Conservation (phyloP, 352 stramenopile species). For the Globisporangium canariense region DNA sequence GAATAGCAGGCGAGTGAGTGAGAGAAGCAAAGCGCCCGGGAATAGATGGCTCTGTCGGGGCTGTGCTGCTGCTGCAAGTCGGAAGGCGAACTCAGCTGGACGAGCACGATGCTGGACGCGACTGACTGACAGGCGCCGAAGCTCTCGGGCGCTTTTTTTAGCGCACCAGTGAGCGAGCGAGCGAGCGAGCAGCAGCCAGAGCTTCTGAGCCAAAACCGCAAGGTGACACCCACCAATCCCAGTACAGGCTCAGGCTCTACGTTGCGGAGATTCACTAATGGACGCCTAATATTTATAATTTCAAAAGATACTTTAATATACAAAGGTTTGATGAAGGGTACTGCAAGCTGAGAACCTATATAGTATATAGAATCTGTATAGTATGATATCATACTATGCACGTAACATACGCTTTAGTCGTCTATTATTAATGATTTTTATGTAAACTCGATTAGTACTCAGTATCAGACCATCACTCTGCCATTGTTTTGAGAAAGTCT, state of each 20-base stretch:
- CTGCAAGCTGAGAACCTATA: too few relatives aligned
- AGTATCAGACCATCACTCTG: neutral
- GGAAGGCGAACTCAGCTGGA: neutral
- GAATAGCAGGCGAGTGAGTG: slow-evolving; percentile 2
- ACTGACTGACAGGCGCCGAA: neutral
- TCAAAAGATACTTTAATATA: too few relatives aligned
- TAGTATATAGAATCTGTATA: too few relatives aligned
- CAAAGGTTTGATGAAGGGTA: too few relatives aligned
- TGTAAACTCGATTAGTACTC: too few relatives aligned
- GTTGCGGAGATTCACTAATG: neutral
- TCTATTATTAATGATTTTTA: too few relatives aligned
- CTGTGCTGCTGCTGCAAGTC: neutral
- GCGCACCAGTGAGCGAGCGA: neutral
- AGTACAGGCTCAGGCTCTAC: neutral
- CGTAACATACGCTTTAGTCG: too few relatives aligned
- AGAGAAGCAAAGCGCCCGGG: neutral
- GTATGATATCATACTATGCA: too few relatives aligned
- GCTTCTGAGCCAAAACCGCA: neutral
- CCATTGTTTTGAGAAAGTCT: too few relatives aligned
- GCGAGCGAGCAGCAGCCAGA: neutral
- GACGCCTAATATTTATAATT: too few relatives aligned
- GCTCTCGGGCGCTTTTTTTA: neutral
- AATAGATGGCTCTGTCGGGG: neutral
- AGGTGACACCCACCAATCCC: slow-evolving; percentile 11
- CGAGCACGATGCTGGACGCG: too few relatives aligned